A percentile compares a stretch with the other conserved stretches of the same genome.
phyloP scores from a whole-genome alignment of 495 filamentous ascomycete species.

The Achaetomiella virescens region DNA sequence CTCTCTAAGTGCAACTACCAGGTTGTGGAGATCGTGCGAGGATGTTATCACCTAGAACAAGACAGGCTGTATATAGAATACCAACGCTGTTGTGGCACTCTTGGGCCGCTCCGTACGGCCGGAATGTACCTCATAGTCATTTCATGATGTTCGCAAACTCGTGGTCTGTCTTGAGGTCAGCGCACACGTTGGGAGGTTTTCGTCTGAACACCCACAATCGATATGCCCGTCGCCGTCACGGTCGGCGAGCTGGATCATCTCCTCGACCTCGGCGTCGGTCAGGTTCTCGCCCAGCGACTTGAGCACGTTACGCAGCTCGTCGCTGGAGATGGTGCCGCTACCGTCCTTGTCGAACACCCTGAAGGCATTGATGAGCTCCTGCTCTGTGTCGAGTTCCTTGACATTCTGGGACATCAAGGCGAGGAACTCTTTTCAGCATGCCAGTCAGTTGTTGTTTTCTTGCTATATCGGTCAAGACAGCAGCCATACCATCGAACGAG shows the following conservation, averaged over 20 bases:
- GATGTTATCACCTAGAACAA: neutral
- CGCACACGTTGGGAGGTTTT: neutral
- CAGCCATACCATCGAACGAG: slow-evolving; percentile 37
- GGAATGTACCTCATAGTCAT: slow-evolving; percentile 2
- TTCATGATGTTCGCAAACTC: slow-evolving; percentile 92
- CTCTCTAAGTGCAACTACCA: slow-evolving; percentile 13
- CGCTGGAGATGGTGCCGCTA: slow-evolving; percentile 41
- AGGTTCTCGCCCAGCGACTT: slow-evolving; percentile 43
- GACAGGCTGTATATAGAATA: neutral
- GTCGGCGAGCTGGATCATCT: slow-evolving; percentile 45
- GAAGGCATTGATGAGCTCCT: slow-evolving; percentile 43
- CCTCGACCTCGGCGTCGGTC: slow-evolving; percentile 42
- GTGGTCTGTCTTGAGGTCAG: slow-evolving; percentile 57
- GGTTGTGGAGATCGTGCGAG: slow-evolving; percentile 5
- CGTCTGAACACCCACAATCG: slow-evolving; percentile 34
- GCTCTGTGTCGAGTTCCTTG: slow-evolving; percentile 37
- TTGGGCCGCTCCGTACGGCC: neutral
- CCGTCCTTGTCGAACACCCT: slow-evolving; percentile 45
- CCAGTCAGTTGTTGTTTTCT: neutral
- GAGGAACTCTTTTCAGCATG: slow-evolving; percentile 35
- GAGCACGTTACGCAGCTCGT: slow-evolving; percentile 42
- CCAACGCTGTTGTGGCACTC: neutral
- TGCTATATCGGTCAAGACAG: neutral
- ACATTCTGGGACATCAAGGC: slow-evolving; percentile 41
- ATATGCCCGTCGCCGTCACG: slow-evolving; percentile 43